phyloP scores from a whole-genome alignment of 495 filamentous ascomycete genomes.

The Aspergillus asperescens region DNA sequence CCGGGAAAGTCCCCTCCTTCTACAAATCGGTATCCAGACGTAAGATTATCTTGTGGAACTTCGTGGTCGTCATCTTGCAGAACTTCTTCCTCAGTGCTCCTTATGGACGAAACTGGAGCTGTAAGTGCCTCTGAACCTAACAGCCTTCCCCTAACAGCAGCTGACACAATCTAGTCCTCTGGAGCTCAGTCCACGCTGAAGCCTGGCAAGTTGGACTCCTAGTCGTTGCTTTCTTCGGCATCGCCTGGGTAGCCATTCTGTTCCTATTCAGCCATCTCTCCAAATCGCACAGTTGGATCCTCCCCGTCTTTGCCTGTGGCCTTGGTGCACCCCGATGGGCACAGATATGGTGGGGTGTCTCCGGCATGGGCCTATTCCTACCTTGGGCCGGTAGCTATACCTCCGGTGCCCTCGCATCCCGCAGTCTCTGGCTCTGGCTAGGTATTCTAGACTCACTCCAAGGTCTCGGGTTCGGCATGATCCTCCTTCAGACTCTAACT shows the following conservation, averaged over 20 bases:
- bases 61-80: constrained; percentile 43
- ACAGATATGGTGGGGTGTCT: constrained; percentile 50
- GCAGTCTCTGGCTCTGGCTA: constrained; percentile 49
- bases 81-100: constrained; percentile 49
- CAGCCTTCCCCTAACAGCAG: neutral
- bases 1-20: constrained; percentile 60
- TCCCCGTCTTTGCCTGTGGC: constrained; percentile 47
- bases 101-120: constrained; percentile 48
- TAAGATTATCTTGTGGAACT: constrained; percentile 49
- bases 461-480: constrained; percentile 50
- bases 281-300: constrained; percentile 46
- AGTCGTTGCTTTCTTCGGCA: constrained; percentile 41
- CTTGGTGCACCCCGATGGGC: constrained; percentile 48
- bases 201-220: constrained; percentile 43
- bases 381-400: constrained; percentile 46
- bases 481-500: constrained; percentile 45
- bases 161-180: constrained; percentile 34
- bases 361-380: constrained; percentile 41
- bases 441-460: constrained; percentile 46
- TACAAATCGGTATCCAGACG: constrained; percentile 44
- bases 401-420: constrained; percentile 41
- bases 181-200: constrained; percentile 43
- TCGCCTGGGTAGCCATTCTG: constrained; percentile 39
- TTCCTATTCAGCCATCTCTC: constrained; percentile 39
- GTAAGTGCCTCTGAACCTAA: constrained; percentile 23